phyloP scores from a whole-genome alignment of 148 eudicot genomes.

The Rhododendron ovatum region DNA sequence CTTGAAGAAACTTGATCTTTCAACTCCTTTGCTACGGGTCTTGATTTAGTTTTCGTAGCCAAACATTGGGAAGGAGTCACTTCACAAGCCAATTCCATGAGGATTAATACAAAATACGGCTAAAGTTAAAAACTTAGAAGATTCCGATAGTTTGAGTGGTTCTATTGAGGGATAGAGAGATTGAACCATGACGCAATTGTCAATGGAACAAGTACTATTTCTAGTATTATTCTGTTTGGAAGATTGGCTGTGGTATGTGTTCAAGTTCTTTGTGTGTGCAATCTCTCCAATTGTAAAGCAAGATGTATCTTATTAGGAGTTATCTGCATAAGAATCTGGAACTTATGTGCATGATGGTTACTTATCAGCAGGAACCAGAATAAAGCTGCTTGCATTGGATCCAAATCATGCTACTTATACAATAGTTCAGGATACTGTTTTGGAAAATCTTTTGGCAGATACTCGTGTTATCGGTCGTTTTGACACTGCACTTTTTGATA shows the following conservation, averaged over 20 bases:
- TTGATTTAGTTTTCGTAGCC: too few relatives aligned
- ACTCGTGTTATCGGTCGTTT: neutral
- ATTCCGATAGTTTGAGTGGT: neutral
- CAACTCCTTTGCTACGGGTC: too few relatives aligned
- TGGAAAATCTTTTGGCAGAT: neutral
- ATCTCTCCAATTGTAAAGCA: neutral
- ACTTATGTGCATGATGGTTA: too few relatives aligned
- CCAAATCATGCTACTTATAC: neutral
- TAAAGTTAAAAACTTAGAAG: neutral
- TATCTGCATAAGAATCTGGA: too few relatives aligned
- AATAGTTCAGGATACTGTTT: neutral
- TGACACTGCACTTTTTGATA: neutral
- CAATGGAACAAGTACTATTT: neutral
- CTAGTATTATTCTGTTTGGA: neutral
- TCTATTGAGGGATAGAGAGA: neutral
- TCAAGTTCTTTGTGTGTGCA: neutral
- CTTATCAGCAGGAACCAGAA: too few relatives aligned
- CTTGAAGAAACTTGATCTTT: neutral
- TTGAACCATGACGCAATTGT: neutral
- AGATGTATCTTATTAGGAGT: too few relatives aligned
- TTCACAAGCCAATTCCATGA: too few relatives aligned
- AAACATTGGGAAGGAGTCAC: too few relatives aligned
- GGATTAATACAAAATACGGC: neutral
- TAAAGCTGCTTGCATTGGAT: conserved; percentile 3
- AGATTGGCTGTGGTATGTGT: neutral